These are phyloP conservation scores for Calonectria montana DNA, from an alignment of 2,329 filamentous ascomycete species.

Conservation along the genomic window DNA sequence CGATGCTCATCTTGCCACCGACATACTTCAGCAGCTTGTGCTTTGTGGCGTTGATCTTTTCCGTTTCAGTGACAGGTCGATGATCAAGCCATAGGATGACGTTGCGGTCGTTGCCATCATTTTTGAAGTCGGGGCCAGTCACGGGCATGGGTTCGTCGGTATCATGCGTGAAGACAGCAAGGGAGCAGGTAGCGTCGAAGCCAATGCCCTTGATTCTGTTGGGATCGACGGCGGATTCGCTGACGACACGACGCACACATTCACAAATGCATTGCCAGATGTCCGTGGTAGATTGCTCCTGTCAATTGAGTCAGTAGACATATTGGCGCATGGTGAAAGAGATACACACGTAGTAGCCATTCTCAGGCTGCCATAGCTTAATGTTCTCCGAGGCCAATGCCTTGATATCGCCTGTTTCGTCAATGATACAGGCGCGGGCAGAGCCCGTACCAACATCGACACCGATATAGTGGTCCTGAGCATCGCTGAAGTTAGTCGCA, in stretches of 20 bases:
- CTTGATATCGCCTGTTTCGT: slow-evolving; percentile 89
- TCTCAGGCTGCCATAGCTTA: slow-evolving; percentile 82
- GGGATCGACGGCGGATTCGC: slow-evolving; percentile 82
- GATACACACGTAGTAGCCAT: slow-evolving; percentile 76
- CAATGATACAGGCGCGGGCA: slow-evolving; percentile 95
- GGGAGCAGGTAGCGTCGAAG: slow-evolving; percentile 98
- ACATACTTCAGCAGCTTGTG: slow-evolving; percentile 97
- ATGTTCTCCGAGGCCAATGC: slow-evolving; percentile 80
- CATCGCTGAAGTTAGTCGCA: slow-evolving; percentile 26
- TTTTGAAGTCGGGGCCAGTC: slow-evolving; percentile 82
- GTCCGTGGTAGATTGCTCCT: slow-evolving; percentile 97
- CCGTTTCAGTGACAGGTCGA: slow-evolving; percentile 88
- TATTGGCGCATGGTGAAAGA: background rate
- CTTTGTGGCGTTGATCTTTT: slow-evolving; percentile 90
- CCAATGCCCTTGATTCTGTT: slow-evolving; percentile 87
- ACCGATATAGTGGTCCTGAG: slow-evolving; percentile 75
- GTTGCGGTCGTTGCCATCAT: slow-evolving; percentile 87
- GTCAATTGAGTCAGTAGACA: slow-evolving; percentile 20
- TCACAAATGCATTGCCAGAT: slow-evolving; percentile 97
- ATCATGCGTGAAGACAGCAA: slow-evolving; percentile 89
- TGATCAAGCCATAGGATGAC: slow-evolving; percentile 98
- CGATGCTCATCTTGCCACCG: slow-evolving; percentile 97
- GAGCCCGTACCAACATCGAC: slow-evolving; percentile 98
- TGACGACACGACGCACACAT: slow-evolving; percentile 85
- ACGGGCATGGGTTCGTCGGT: slow-evolving; percentile 93